A percentile compares a stretch with the other conserved stretches of the same genome.
Evolutionary conservation across 2,329 filamentous ascomycete genomes (phyloP).

Genomic region (Talaromyces sp.): DNA sequence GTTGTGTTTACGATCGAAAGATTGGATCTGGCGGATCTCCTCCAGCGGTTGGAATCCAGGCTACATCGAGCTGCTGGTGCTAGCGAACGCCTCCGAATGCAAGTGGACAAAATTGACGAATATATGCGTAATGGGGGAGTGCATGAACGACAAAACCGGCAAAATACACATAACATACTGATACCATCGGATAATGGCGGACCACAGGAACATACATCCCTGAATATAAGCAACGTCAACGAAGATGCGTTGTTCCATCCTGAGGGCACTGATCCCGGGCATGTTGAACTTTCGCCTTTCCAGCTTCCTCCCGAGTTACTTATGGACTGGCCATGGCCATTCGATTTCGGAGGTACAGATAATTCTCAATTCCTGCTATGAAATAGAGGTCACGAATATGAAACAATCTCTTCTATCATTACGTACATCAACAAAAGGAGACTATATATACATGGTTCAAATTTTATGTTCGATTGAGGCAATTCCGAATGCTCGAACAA

Average conservation of each 20-base stretch:
- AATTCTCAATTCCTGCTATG: neutral
- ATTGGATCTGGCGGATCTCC: constrained; percentile 43
- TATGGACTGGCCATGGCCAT: constrained; percentile 42
- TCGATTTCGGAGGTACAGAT: constrained; percentile 18
- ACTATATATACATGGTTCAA: neutral
- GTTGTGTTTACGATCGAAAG: neutral
- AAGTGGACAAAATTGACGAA: constrained; percentile 45
- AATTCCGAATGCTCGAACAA: neutral
- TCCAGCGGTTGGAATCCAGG: constrained; percentile 43
- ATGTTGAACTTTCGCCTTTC: constrained; percentile 29
- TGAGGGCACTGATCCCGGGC: neutral
- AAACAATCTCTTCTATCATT: neutral
- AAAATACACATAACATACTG: constrained; percentile 17
- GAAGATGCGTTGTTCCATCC: neutral
- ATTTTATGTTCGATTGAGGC: neutral
- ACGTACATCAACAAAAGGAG: neutral
- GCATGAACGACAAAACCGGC: constrained; percentile 9
- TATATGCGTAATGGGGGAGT: constrained; percentile 34
- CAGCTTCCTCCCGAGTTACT: constrained; percentile 42
- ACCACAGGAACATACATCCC: neutral
- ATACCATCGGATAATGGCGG: constrained; percentile 1
- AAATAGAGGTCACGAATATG: neutral
- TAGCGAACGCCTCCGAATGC: constrained; percentile 38
- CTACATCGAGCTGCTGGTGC: constrained; percentile 41
- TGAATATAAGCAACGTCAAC: neutral